These are phyloP conservation scores for Pythium folliculosum DNA, from an alignment of 352 stramenopile species.

Conservation along the genomic window DNA sequence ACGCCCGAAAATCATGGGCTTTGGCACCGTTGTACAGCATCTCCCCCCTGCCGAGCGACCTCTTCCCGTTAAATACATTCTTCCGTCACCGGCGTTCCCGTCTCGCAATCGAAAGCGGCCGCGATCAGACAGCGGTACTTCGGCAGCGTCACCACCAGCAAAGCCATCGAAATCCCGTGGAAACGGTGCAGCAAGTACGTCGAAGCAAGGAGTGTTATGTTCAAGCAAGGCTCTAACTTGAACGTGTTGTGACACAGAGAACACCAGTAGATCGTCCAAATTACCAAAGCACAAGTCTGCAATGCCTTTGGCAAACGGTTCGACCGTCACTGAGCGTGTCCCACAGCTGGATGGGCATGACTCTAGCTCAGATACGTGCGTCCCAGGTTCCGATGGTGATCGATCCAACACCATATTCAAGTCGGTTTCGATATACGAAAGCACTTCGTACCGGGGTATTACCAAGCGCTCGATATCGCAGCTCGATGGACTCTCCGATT, in stretches of 20 bases:
- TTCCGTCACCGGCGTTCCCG: constrained; percentile 72
- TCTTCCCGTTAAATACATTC: constrained; percentile 66
- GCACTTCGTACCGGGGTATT: not conserved
- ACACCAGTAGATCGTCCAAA: not conserved
- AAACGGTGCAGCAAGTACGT: constrained; percentile 11
- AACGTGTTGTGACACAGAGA: not conserved
- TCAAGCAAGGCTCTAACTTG: not conserved
- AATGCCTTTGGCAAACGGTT: constrained; percentile 3
- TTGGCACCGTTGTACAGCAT: constrained; percentile 79
- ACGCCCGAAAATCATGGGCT: constrained; percentile 80
- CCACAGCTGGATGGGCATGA: constrained; percentile 21
- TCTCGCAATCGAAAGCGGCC: constrained; percentile 75
- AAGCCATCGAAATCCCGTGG: constrained; percentile 19
- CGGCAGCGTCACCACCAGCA: constrained; percentile 5
- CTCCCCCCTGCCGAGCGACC: constrained; percentile 60
- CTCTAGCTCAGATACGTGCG: not conserved
- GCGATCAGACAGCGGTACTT: constrained; percentile 41
- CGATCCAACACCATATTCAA: constrained; percentile 14
- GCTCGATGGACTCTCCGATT: constrained; percentile 62
- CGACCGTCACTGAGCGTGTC: not conserved
- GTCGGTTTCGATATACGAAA: not conserved
- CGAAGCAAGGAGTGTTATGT: not conserved
- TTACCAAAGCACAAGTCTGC: not conserved
- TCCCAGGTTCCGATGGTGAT: not conserved
- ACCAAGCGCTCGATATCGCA: constrained; percentile 30